Base-by-base conservation (phyloP, 345 rosid genomes). In the Dipteronia dyeriana region DNA sequence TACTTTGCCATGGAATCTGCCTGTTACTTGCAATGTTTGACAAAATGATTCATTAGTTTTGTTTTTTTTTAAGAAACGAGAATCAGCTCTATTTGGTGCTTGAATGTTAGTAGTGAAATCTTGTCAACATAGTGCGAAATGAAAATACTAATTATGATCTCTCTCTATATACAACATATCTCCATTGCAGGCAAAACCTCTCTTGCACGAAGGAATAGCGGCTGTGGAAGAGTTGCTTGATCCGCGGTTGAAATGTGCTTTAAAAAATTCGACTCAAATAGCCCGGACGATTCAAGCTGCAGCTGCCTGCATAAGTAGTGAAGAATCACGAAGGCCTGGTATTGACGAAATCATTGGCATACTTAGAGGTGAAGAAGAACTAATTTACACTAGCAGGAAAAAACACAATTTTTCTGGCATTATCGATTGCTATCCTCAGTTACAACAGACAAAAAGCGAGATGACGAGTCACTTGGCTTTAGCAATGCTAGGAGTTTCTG, bases 401-500 rank as follows among this genome's bases (percentile, higher is more conserved):
- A 90, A 79, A 60, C 73, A 87, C 38, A 89, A 80, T 80, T 76
- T 89, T 82, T 87, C 95, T 0, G 92, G 94, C 51, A 83, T 86
- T 9, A 81, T 88, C 14, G 96, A 94, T 75, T 87, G 91, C 76
- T 90, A 84, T 77, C 81, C 88, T 64, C 93, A 85, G 39, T 68
- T 90, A 53, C 97, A 91, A 17, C 86, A 79, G 62, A 87, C 92
- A 6, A 91, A 86, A 79, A 90, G 84, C 20, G 99, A 95, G 89
- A 90, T 92, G 94, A 90, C 82, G 45, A 84, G 91, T 78, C 99
- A 95, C 84, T 80, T 95, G 70, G 97, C 97, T 14, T 80, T 95
- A 81, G 98, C 97, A 9, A 93, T 95, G 96, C 82, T 90, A 8
- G 98, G 99, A 79, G 95, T 92, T 76, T 77, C 94, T 0, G 98